Conservation (phyloP, 1,284 basidiomycete species). For the Boletus sp. region DNA sequence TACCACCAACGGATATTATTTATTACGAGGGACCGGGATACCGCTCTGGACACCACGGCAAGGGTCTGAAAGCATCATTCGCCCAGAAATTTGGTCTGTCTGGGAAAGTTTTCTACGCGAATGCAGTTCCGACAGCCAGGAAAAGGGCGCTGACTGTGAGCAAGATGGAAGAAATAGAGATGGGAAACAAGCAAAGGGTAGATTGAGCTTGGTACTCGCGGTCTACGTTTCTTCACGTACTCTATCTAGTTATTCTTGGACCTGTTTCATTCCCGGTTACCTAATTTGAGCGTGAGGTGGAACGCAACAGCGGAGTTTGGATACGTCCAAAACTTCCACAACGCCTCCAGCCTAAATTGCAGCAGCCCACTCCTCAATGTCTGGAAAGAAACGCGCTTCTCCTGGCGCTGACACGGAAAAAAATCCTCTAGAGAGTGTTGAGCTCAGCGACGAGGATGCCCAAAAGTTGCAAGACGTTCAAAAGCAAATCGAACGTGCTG, state of each 20-base stretch:
- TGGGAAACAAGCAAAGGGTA: slow-evolving; percentile 64
- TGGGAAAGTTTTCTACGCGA: slow-evolving; percentile 30
- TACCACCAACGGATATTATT: slow-evolving; percentile 80
- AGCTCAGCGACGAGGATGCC: slow-evolving; percentile 66
- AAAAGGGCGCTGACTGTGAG: slow-evolving; percentile 39
- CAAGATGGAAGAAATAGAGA: slow-evolving; percentile 52
- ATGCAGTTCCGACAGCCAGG: slow-evolving; percentile 35
- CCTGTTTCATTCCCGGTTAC: slow-evolving; percentile 1
- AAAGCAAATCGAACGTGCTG: slow-evolving; percentile 62
- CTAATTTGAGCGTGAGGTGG: slow-evolving; percentile 9
- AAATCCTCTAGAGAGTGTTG: slow-evolving; percentile 58
- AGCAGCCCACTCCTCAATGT: slow-evolving; percentile 22
- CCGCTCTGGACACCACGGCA: slow-evolving; percentile 73
- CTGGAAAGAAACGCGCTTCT: slow-evolving; percentile 69
- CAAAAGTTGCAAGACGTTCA: slow-evolving; percentile 58
- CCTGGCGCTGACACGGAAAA: slow-evolving; percentile 69
- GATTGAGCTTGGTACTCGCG: slow-evolving; percentile 42
- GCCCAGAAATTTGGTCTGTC: slow-evolving; percentile 33
- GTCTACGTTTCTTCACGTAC: neutral
- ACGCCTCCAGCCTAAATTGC: slow-evolving; percentile 2
- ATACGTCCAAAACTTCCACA: slow-evolving; percentile 24
- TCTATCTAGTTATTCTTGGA: neutral
- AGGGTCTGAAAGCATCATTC: slow-evolving; percentile 52
- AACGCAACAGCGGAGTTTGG: slow-evolving; percentile 30
- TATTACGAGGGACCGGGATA: slow-evolving; percentile 86